Evolutionary conservation across 179 eudicot genomes (phyloP).

Genomic region (Gypsophila paniculata): DNA sequence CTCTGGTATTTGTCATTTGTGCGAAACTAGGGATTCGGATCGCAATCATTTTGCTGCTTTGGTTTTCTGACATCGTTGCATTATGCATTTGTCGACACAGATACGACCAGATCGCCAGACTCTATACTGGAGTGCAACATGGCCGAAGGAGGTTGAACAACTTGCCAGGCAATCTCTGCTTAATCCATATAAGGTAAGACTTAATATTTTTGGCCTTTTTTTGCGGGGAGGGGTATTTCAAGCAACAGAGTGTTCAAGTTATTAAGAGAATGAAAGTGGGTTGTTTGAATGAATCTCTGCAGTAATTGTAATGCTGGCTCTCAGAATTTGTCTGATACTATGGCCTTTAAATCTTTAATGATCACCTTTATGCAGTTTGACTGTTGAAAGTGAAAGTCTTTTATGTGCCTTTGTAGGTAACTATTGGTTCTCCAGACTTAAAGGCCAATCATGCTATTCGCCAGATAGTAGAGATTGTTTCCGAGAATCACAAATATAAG

Average conservation of each 20-base stretch:
- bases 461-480: slow-evolving; percentile 76
- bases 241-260: no score
- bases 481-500: slow-evolving; percentile 82
- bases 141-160: slow-evolving; percentile 96
- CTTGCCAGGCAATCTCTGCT: slow-evolving; percentile 83
- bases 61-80: neutral
- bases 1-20: neutral
- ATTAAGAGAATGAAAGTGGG: no score
- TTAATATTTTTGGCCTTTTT: neutral
- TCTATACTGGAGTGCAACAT: slow-evolving; percentile 93
- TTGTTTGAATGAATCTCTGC: no score
- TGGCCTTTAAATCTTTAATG: neutral
- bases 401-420: slow-evolving; percentile 42
- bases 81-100: slow-evolving; percentile 35
- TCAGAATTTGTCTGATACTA: neutral
- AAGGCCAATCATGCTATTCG: slow-evolving; percentile 93
- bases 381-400: neutral
- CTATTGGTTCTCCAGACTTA: slow-evolving; percentile 77
- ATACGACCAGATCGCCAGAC: slow-evolving; percentile 97
- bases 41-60: neutral
- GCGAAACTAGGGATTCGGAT: neutral
- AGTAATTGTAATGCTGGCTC: neutral
- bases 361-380: neutral
- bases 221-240: neutral
- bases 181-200: slow-evolving; percentile 73